These are phyloP conservation scores for Aspergillus biplanus DNA, from an alignment of 495 filamentous ascomycete genomes.

Conservation along the genomic window DNA sequence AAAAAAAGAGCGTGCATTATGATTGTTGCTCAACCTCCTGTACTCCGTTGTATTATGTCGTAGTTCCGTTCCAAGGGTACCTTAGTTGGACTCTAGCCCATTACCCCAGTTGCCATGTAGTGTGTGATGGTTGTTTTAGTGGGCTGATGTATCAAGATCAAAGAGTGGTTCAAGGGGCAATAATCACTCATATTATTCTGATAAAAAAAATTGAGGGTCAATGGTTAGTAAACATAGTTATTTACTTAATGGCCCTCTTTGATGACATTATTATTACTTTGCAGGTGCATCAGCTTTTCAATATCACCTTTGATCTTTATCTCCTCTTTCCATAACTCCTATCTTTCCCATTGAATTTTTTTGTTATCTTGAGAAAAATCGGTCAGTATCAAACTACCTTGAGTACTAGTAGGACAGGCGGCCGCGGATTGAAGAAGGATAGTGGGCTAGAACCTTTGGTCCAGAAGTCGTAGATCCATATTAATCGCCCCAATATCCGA, in stretches of 20 bases:
- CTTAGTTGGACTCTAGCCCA: constrained; percentile 9
- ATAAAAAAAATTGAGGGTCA: neutral
- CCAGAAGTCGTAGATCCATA: neutral
- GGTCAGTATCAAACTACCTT: neutral
- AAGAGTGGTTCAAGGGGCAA: neutral
- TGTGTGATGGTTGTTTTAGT: constrained; percentile 3
- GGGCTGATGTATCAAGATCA: neutral
- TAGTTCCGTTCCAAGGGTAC: constrained; percentile 1
- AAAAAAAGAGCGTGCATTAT: constrained; percentile 21
- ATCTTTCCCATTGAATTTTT: neutral
- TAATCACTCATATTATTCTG: constrained; percentile 7
- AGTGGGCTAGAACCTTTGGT: constrained; percentile 8
- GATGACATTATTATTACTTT: no score
- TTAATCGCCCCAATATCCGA: constrained; percentile 6
- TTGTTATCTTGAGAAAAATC: neutral
- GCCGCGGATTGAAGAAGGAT: neutral
- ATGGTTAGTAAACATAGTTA: no score
- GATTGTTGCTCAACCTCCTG: constrained; percentile 13
- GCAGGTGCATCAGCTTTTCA: neutral
- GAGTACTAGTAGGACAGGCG: no score
- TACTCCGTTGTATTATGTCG: constrained; percentile 4
- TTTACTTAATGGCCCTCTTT: no score
- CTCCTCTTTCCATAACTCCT: neutral
- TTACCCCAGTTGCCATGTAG: constrained; percentile 7
- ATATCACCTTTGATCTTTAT: neutral